Evolutionary conservation across 768 basidiomycete genomes (phyloP).

Genomic region (Kwoniella europaea): DNA sequence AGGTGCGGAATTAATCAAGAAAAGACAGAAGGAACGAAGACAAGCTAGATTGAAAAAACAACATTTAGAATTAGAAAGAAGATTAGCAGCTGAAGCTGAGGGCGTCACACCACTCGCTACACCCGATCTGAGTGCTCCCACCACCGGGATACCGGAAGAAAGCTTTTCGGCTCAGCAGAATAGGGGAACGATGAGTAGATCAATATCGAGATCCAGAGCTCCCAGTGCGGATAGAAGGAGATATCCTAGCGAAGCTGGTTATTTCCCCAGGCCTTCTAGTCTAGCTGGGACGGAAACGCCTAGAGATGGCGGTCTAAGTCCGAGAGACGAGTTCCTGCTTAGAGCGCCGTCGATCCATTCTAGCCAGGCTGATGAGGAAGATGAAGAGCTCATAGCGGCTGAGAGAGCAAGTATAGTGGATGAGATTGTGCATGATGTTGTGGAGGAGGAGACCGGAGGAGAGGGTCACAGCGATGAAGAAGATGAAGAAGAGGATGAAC

Average conservation of each 20-base stretch:
- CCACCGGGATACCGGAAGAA: constrained; percentile 29
- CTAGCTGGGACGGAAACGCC: constrained; percentile 35
- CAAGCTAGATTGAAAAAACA: constrained; percentile 44
- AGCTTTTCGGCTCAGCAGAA: constrained; percentile 26
- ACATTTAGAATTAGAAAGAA: constrained; percentile 36
- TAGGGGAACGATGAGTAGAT: constrained; percentile 32
- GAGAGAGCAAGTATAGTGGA: constrained; percentile 37
- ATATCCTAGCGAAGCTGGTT: constrained; percentile 29
- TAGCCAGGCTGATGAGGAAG: constrained; percentile 53
- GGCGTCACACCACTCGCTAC: constrained; percentile 18
- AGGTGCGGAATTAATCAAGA: constrained; percentile 60
- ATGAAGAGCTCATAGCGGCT: constrained; percentile 31
- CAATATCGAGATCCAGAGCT: constrained; percentile 37
- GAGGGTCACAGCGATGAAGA: constrained; percentile 32
- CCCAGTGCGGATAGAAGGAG: constrained; percentile 33
- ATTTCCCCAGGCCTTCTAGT: constrained; percentile 35
- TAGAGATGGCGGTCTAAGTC: constrained; percentile 38
- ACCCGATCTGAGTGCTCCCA: constrained; percentile 29
- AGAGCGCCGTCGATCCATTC: constrained; percentile 40
- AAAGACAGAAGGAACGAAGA: constrained; percentile 57
- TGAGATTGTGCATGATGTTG: constrained; percentile 49
- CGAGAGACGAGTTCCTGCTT: constrained; percentile 30
- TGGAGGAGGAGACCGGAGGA: constrained; percentile 36
- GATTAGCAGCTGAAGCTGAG: constrained; percentile 26
- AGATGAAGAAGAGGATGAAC: constrained; percentile 48